These are phyloP conservation scores for Cynanchum wilfordii DNA, from an alignment of 257 asterid species.

Conservation along the genomic window DNA sequence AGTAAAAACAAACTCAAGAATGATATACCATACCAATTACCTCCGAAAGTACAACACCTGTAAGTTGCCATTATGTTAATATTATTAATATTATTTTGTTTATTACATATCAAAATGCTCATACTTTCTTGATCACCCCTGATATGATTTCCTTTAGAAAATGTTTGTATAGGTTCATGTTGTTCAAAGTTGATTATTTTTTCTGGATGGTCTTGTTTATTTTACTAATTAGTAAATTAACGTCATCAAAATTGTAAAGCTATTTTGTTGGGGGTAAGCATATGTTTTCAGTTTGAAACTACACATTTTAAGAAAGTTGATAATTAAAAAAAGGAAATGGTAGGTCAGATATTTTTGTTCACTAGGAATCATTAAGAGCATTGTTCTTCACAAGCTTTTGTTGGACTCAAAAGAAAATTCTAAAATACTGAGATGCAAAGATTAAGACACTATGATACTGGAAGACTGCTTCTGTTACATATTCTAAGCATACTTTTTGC, in stretches of 20 bases:
- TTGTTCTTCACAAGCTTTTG: background rate
- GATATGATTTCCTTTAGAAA: background rate
- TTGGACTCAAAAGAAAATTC: background rate
- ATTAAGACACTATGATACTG: background rate
- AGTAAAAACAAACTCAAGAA: constrained; percentile 54
- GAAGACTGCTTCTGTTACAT: background rate
- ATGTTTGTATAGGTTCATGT: background rate
- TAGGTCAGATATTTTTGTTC: background rate
- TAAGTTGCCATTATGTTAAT: constrained; percentile 25
- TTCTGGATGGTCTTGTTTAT: background rate
- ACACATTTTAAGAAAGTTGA: background rate
- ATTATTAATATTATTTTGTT: background rate
- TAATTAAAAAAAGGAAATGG: background rate
- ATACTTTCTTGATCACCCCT: background rate
- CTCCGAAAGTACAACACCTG: constrained; percentile 44
- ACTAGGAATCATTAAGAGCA: background rate
- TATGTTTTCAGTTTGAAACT: background rate
- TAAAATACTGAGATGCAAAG: background rate
- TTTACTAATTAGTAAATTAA: background rate
- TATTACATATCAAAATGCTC: background rate
- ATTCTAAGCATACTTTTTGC: background rate
- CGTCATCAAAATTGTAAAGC: background rate
- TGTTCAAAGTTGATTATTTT: background rate
- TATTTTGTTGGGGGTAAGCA: background rate
- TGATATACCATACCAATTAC: constrained; percentile 61